These are phyloP conservation scores for Mytilinidion resinicola DNA, from an alignment of 495 filamentous ascomycete species.

Conservation along the genomic window DNA sequence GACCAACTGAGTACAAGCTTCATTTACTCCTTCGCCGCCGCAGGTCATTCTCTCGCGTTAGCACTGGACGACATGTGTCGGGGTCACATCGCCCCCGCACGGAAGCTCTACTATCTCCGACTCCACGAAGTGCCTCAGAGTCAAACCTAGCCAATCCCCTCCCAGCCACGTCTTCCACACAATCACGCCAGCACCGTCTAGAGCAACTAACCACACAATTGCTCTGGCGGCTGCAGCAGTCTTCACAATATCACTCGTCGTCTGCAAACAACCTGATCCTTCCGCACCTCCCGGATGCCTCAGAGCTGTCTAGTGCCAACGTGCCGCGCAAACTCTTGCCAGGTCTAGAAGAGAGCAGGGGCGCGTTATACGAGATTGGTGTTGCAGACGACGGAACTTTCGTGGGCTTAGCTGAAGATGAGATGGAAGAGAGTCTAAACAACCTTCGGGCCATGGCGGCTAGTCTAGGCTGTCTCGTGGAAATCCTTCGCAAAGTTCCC, in stretches of 20 bases:
- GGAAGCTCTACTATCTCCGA: slow-evolving; percentile 13
- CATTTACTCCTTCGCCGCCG: slow-evolving; percentile 81
- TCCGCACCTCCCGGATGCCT: slow-evolving; percentile 61
- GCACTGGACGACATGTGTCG: slow-evolving; percentile 53
- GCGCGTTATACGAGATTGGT: slow-evolving; percentile 93
- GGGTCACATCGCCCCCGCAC: slow-evolving; percentile 54
- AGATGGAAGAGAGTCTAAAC: slow-evolving; percentile 80
- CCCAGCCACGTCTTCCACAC: slow-evolving; percentile 42
- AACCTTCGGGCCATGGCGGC: slow-evolving; percentile 84
- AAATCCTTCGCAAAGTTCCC: slow-evolving; percentile 72
- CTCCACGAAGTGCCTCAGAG: slow-evolving; percentile 21
- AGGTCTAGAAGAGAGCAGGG: slow-evolving; percentile 84
- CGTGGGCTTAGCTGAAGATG: slow-evolving; percentile 81
- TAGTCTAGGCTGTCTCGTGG: slow-evolving; percentile 82
- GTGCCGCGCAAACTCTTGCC: slow-evolving; percentile 62
- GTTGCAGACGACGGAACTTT: slow-evolving; percentile 92
- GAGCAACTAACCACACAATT: slow-evolving; percentile 92
- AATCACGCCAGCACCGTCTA: slow-evolving; percentile 72
- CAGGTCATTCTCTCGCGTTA: slow-evolving; percentile 59
- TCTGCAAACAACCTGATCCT: slow-evolving; percentile 64
- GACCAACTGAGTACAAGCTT: slow-evolving; percentile 92
- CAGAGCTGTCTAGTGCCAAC: slow-evolving; percentile 47
- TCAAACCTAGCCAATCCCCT: slow-evolving; percentile 22
- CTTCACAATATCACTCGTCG: slow-evolving; percentile 78
- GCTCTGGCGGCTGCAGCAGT: slow-evolving; percentile 91